Evolutionary conservation across 2,329 filamentous ascomycete species (phyloP).

Genomic region (Aureobasidium sp.): DNA sequence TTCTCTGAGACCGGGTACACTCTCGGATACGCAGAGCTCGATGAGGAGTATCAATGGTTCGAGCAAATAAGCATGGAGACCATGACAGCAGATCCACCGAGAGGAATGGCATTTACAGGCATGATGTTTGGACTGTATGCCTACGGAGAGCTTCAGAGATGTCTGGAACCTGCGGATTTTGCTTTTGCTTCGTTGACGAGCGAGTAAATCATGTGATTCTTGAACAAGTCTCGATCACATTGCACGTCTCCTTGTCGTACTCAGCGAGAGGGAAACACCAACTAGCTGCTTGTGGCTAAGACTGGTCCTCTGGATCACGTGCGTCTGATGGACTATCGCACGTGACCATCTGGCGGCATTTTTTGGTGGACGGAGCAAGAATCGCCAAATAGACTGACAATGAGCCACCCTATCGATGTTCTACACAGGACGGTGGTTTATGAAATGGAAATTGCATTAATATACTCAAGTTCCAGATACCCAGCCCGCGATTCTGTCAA

Average conservation of each 20-base stretch:
- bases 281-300: not conserved
- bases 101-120: constrained; percentile 36
- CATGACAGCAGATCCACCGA: constrained; percentile 29
- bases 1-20: not conserved
- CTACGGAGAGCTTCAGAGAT: constrained; percentile 31
- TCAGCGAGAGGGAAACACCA: not conserved
- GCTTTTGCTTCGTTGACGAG: not conserved
- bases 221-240: not conserved
- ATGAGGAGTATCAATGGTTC: not conserved
- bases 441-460: not conserved
- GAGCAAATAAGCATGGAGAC: constrained; percentile 16
- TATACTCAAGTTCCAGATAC: not conserved
- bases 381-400: not conserved
- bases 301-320: not conserved
- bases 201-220: too few relatives aligned
- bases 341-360: not conserved
- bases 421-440: not conserved
- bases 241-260: not conserved
- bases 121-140: constrained; percentile 40
- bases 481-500: not conserved
- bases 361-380: not conserved
- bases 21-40: not conserved
- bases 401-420: not conserved
- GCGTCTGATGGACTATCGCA: not conserved
- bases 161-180: constrained; percentile 35